Evolutionary conservation across 768 basidiomycete genomes (phyloP).

Genomic region (Auricularia heimuer): DNA sequence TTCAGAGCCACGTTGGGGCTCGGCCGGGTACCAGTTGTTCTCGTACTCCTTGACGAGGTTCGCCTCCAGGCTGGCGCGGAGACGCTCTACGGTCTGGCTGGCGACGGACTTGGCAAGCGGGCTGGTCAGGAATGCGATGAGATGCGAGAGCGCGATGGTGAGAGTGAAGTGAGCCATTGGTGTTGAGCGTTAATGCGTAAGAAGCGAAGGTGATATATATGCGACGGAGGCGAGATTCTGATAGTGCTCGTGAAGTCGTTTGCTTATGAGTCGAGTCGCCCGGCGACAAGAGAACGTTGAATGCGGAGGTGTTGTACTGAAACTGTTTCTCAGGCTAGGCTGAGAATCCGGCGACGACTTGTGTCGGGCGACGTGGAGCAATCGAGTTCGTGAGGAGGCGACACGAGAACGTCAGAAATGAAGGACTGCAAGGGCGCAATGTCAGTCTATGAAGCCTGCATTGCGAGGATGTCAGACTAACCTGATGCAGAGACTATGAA

Average conservation of each 20-base stretch:
- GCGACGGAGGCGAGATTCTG: neutral
- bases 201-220: constrained; percentile 1
- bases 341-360: neutral
- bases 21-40: constrained; percentile 51
- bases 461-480: neutral
- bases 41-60: constrained; percentile 64
- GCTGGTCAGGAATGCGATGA: constrained; percentile 62
- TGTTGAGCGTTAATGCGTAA: neutral
- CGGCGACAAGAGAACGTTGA: neutral
- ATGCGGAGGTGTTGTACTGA: neutral
- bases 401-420: neutral
- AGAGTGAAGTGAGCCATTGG: constrained; percentile 24
- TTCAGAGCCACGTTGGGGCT: constrained; percentile 59
- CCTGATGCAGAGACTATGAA: neutral
- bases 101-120: constrained; percentile 50
- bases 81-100: constrained; percentile 53
- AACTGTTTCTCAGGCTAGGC: neutral
- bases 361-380: neutral
- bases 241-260: neutral
- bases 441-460: neutral
- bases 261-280: neutral
- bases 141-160: constrained; percentile 60
- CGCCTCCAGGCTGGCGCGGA: constrained; percentile 61
- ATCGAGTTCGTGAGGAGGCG: neutral
- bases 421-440: neutral